These are phyloP conservation scores for Penicillium fimorum DNA, from an alignment of 495 filamentous ascomycete species.

Conservation along the genomic window DNA sequence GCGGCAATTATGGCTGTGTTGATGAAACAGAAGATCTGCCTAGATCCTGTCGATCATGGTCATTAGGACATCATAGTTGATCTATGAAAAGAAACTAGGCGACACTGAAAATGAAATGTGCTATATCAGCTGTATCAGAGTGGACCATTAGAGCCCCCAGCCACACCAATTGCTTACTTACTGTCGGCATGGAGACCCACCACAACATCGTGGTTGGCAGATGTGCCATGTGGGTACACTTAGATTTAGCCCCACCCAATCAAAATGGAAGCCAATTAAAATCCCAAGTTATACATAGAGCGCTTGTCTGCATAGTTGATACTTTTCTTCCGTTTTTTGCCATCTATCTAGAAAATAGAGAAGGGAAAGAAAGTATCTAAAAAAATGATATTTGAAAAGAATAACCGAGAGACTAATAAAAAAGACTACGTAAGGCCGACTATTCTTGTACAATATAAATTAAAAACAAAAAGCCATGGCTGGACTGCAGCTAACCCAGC, in stretches of 20 bases:
- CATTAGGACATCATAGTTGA: conserved; percentile 6
- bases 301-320: no score
- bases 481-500: conserved; percentile 24
- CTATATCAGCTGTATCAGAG: conserved; percentile 7
- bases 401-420: no score
- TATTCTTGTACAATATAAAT: neutral
- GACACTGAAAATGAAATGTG: conserved; percentile 13
- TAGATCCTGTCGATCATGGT: neutral
- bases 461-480: conserved; percentile 15
- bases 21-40: neutral
- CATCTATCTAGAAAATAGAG: no score
- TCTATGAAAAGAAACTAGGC: conserved; percentile 33
- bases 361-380: no score
- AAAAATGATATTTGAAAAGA: no score
- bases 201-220: conserved; percentile 8
- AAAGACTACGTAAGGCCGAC: no score
- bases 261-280: neutral
- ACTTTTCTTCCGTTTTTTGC: no score
- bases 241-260: neutral
- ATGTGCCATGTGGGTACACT: conserved; percentile 1
- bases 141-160: conserved; percentile 22
- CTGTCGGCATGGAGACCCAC: conserved; percentile 9
- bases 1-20: neutral
- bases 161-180: conserved; percentile 19
- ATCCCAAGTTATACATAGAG: no score